A percentile compares a stretch with the other conserved stretches of the same genome.
These are phyloP conservation scores for Athelia psychrophila DNA, from an alignment of 1,284 basidiomycete species.

Conservation along the genomic window DNA sequence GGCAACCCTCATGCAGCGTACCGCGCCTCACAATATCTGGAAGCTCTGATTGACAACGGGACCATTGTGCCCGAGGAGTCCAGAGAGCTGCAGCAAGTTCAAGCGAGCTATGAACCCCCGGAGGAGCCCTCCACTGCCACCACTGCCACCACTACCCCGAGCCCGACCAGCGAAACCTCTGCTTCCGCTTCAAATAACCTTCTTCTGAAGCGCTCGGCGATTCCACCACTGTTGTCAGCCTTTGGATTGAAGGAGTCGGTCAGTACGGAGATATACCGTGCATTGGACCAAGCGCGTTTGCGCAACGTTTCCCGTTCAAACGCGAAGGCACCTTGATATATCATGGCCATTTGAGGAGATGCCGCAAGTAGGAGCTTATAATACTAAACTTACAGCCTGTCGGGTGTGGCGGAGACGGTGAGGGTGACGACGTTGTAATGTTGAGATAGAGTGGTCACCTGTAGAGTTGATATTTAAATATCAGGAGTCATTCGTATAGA, in stretches of 20 bases:
- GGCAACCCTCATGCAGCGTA: constrained; percentile 45
- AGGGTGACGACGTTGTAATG: too few relatives aligned
- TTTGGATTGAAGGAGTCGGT: constrained; percentile 47
- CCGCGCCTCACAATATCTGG: constrained; percentile 68
- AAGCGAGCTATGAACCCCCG: constrained; percentile 37
- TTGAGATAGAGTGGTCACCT: too few relatives aligned
- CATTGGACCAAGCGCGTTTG: constrained; percentile 52
- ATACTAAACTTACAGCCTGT: too few relatives aligned
- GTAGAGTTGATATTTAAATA: too few relatives aligned
- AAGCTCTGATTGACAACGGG: constrained; percentile 51
- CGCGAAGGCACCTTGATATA: too few relatives aligned
- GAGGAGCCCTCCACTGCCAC: constrained; percentile 11
- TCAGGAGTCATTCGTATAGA: too few relatives aligned
- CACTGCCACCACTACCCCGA: background rate
- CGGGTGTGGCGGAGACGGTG: too few relatives aligned
- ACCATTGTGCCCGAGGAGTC: constrained; percentile 54
- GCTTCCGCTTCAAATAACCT: constrained; percentile 14
- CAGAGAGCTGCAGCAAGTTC: constrained; percentile 54
- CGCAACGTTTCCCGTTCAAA: too few relatives aligned
- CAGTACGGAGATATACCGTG: constrained; percentile 55
- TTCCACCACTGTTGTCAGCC: constrained; percentile 45
- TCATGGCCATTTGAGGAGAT: too few relatives aligned
- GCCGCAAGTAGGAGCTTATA: too few relatives aligned
- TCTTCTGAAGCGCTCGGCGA: constrained; percentile 51
- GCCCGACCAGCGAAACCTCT: background rate